Percentiles rank a stretch among this genome's conserved stretches.
phyloP scores from a whole-genome alignment of 805 yeast species.

The Hanseniaspora singularis region DNA sequence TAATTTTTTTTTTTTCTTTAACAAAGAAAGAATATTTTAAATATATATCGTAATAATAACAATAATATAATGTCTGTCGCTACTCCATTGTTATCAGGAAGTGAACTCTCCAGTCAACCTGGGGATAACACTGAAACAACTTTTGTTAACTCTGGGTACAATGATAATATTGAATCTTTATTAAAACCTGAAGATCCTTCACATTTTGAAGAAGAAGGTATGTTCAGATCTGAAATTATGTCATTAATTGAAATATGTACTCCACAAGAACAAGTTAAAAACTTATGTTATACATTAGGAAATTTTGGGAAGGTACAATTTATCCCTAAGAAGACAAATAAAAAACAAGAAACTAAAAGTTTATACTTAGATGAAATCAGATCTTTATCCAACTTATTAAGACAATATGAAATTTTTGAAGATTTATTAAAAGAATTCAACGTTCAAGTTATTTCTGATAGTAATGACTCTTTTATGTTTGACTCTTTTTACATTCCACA shows the following conservation, averaged over 20 bases:
- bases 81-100: constrained; percentile 11
- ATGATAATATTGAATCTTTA: neutral
- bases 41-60: too few relatives aligned
- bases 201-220: constrained; percentile 26
- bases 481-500: constrained; percentile 29
- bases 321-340: constrained; percentile 14
- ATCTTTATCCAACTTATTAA: constrained; percentile 70
- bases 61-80: neutral
- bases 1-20: too few relatives aligned
- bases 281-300: constrained; percentile 75
- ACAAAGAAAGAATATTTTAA: too few relatives aligned
- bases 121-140: neutral
- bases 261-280: constrained; percentile 81
- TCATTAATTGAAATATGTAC: constrained; percentile 81
- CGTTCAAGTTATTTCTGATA: constrained; percentile 31
- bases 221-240: constrained; percentile 87
- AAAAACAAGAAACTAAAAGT: constrained; percentile 44
- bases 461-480: constrained; percentile 19
- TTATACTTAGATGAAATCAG: constrained; percentile 84
- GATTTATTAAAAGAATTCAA: constrained; percentile 40
- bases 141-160: neutral
- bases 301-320: constrained; percentile 78
- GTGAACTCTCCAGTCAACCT: too few relatives aligned
- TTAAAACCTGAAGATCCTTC: neutral
- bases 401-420: constrained; percentile 57